Evolutionary conservation across 176 grass and related monocot genomes (phyloP).

Genomic region (Carex cristatella): DNA sequence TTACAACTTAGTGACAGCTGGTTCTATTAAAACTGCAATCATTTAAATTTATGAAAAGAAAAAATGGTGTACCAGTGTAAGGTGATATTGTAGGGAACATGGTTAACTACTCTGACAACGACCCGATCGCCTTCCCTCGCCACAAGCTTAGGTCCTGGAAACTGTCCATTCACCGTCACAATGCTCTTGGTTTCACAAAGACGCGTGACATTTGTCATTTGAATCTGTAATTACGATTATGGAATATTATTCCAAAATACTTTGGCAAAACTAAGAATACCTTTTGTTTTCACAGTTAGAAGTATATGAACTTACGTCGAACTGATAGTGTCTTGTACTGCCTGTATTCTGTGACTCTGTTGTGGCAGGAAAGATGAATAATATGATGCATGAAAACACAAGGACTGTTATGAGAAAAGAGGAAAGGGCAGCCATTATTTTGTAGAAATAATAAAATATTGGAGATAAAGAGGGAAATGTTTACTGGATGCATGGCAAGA

Average conservation of each 20-base stretch:
- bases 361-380: conserved; percentile 18
- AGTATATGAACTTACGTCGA: conserved; percentile 34
- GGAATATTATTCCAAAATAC: not conserved
- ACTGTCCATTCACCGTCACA: conserved; percentile 67
- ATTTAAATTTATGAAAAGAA: not conserved
- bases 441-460: conserved; percentile 5
- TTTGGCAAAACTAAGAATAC: not conserved
- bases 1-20: not conserved
- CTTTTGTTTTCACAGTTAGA: not conserved
- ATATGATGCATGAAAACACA: conserved; percentile 17
- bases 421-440: conserved; percentile 21
- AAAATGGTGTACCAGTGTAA: conserved; percentile 49
- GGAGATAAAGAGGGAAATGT: not conserved
- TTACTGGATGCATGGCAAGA: not conserved
- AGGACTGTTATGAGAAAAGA: not conserved
- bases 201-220: conserved; percentile 49
- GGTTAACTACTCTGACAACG: conserved; percentile 64
- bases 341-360: conserved; percentile 13
- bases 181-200: conserved; percentile 72
- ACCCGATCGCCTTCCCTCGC: conserved; percentile 59
- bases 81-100: conserved; percentile 60
- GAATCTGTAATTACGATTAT: conserved; percentile 33
- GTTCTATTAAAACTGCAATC: not conserved
- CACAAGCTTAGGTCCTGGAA: conserved; percentile 56
- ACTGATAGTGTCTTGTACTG: conserved; percentile 54